Evolutionary conservation across 805 yeast species (phyloP).

Genomic region (Barnettozyma sp.): DNA sequence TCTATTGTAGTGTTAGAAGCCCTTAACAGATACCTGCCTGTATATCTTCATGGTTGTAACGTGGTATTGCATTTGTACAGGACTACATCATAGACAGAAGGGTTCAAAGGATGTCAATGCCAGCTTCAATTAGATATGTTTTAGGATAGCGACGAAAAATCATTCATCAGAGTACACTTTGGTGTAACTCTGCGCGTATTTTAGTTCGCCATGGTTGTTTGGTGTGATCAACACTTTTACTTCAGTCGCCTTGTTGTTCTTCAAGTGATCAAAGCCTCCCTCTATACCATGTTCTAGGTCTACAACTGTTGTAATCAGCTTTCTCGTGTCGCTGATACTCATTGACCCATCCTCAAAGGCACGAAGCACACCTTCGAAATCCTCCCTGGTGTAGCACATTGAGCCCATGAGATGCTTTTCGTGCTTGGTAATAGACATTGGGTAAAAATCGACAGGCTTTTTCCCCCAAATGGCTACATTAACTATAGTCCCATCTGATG

Average conservation of each 20-base stretch:
- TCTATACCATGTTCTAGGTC: constrained; percentile 44
- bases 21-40: too few relatives aligned
- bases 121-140: too few relatives aligned
- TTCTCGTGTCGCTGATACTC: constrained; percentile 35
- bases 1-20: too few relatives aligned
- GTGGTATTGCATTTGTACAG: too few relatives aligned
- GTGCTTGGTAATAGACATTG: constrained; percentile 48
- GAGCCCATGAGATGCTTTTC: constrained; percentile 56
- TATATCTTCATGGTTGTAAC: too few relatives aligned
- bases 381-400: constrained; percentile 51
- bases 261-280: constrained; percentile 46
- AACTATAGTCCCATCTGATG: constrained; percentile 50
- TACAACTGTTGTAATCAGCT: constrained; percentile 48
- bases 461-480: constrained; percentile 64
- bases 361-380: constrained; percentile 48
- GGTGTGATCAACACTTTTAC: constrained; percentile 50
- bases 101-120: too few relatives aligned
- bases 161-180: constrained; percentile 2
- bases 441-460: constrained; percentile 40
- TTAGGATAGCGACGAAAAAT: too few relatives aligned
- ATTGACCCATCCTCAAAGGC: constrained; percentile 44
- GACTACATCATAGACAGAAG: too few relatives aligned
- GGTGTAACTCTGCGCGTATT: constrained; percentile 17
- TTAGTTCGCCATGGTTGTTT: constrained; percentile 32
- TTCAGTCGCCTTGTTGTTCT: constrained; percentile 46